Evolutionary conservation across 1,284 basidiomycete genomes (phyloP).

Genomic region (Cerioporus squamosus): DNA sequence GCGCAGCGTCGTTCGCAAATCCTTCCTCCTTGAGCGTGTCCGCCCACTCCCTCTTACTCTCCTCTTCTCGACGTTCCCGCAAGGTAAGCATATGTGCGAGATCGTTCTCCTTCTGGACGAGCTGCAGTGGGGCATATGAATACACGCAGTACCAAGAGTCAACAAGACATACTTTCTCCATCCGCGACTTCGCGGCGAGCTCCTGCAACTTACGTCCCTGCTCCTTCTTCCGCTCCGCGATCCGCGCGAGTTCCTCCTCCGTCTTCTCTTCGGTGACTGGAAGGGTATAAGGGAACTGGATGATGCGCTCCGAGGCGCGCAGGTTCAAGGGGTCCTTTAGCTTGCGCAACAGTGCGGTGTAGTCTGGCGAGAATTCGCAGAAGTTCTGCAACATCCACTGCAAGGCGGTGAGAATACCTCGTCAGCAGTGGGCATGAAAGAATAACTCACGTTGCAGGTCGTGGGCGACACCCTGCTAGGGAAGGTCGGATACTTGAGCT

Average conservation of each 20-base stretch:
- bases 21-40: constrained; percentile 69
- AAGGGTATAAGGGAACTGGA: constrained; percentile 85
- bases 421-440: neutral
- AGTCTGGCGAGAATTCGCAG: constrained; percentile 87
- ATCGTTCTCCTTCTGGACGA: constrained; percentile 84
- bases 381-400: constrained; percentile 92
- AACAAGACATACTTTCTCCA: constrained; percentile 72
- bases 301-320: constrained; percentile 69
- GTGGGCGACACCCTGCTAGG: constrained; percentile 59
- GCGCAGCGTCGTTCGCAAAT: constrained; percentile 60
- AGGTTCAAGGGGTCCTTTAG: constrained; percentile 70
- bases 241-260: constrained; percentile 84
- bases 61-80: constrained; percentile 65
- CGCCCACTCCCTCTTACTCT: constrained; percentile 79
- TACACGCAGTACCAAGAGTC: neutral
- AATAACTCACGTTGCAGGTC: constrained; percentile 57
- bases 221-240: constrained; percentile 82
- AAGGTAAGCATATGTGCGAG: constrained; percentile 74
- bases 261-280: constrained; percentile 85
- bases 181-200: constrained; percentile 85
- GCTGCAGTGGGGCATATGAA: constrained; percentile 40
- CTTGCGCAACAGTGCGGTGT: constrained; percentile 66
- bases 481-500: constrained; percentile 96
- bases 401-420: neutral
- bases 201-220: constrained; percentile 91